These are phyloP conservation scores for Chytridium lagenaria DNA, from an alignment of 371 early-diverging fungal species.

Conservation along the genomic window DNA sequence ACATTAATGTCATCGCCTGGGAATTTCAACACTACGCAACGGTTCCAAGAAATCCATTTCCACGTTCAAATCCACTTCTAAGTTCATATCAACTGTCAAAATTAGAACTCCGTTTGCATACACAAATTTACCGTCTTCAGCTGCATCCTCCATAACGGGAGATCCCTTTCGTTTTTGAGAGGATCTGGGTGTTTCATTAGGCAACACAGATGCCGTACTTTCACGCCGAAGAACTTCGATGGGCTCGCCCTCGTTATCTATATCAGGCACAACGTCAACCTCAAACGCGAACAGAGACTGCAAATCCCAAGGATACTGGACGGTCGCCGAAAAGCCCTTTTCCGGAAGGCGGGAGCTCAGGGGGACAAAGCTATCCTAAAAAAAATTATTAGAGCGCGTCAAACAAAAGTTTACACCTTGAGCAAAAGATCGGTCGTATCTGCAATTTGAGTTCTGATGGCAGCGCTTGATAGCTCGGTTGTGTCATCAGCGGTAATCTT, in stretches of 20 bases:
- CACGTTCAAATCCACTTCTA: too few relatives aligned
- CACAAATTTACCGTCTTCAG: too few relatives aligned
- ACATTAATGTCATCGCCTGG: too few relatives aligned
- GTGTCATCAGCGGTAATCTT: slow-evolving; percentile 69
- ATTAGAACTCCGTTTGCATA: too few relatives aligned
- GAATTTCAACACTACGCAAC: too few relatives aligned
- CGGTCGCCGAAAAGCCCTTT: background rate
- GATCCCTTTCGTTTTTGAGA: background rate
- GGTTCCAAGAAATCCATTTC: too few relatives aligned
- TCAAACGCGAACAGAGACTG: background rate
- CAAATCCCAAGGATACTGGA: background rate
- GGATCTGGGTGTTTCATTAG: too few relatives aligned
- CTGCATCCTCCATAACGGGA: background rate
- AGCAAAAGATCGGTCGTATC: slow-evolving; percentile 55
- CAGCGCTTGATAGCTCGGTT: slow-evolving; percentile 70
- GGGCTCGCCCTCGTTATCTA: slow-evolving; percentile 21
- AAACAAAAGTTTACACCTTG: slow-evolving; percentile 12
- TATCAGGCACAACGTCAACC: background rate
- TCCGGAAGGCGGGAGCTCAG: background rate
- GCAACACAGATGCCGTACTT: too few relatives aligned
- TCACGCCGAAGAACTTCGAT: slow-evolving; percentile 37
- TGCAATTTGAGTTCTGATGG: slow-evolving; percentile 55
- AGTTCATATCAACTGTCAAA: too few relatives aligned
- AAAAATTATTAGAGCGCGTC: background rate
- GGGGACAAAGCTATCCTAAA: slow-evolving; percentile 4